phyloP scores from a whole-genome alignment of 116 monocot genomes.

The Papilionanthe hybrid region DNA sequence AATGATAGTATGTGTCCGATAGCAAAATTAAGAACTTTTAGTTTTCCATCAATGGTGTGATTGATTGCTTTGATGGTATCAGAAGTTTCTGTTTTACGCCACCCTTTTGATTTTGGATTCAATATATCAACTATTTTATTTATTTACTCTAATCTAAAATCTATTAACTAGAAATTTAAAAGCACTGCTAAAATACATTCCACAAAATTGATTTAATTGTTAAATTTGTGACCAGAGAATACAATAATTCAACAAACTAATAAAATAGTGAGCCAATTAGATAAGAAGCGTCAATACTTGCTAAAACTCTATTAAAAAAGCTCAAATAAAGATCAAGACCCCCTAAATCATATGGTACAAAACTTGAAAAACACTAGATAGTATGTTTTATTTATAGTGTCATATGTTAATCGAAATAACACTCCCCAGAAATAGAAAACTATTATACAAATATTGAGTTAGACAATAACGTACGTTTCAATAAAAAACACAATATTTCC shows the following conservation, averaged over 20 bases:
- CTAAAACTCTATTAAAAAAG: neutral
- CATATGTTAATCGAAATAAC: neutral
- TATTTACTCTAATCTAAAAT: neutral
- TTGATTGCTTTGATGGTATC: neutral
- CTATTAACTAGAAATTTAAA: neutral
- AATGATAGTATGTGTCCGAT: neutral
- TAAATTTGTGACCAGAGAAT: neutral
- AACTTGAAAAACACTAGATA: neutral
- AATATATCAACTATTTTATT: neutral
- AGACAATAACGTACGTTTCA: neutral
- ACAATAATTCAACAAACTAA: neutral
- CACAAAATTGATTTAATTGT: neutral
- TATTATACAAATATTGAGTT: neutral
- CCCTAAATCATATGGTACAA: neutral
- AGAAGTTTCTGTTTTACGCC: neutral
- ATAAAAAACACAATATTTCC: neutral
- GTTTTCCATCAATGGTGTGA: neutral
- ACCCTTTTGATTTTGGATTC: neutral
- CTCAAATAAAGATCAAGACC: neutral
- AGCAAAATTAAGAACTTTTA: neutral
- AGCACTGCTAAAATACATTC: neutral
- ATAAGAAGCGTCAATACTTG: neutral
- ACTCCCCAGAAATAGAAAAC: neutral
- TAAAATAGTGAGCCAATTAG: neutral
- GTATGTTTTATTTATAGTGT: neutral